Base-by-base conservation (phyloP, 2,329 filamentous ascomycete species). In the Trichoderma endophyticum region DNA sequence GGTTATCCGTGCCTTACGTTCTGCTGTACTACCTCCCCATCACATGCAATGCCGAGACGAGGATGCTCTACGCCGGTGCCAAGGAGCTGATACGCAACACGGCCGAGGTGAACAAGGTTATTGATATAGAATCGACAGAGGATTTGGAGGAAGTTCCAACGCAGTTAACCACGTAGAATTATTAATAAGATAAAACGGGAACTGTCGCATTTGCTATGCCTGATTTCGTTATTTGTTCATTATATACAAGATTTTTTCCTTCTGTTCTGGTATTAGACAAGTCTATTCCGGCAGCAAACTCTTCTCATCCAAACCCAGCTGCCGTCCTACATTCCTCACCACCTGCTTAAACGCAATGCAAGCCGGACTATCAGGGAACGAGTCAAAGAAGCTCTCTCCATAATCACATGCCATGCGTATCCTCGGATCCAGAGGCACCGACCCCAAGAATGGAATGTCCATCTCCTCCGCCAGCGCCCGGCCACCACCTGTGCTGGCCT, bases 371-470 rank as follows among this genome's bases (percentile, higher is more conserved):
- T 98, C 95, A 0, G 95, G 94, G 81, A 94, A 99, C 28, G 90
- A 91, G 78, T 98, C 95, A 78, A 98, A 93, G 82, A 97, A 99
- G 82, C 94, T 98, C 88, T 99, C 96, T 6, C 97, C 96, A 81
- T 93, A 98, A 81, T 99, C 96, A 79, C 95, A 98, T 3, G 95
- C 92, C 93, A 98, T 97, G 9, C 96, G 93, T 76, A 99, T 97
- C 74, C 95, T 86, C 4, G 96, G 95, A 78, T 99, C 96, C 67
- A 99, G 83, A 48, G 96, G 96, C 14, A 99, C 95, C 14, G 92
- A 88, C 1, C 96, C 96, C 30, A 99, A 82, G 80, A 97, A 99
- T 0, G 93, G 93, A 15, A 99, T 92, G 1, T 88, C 89, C 87
- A 95, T 94, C 81, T 98, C 95, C 80, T 92, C 86, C 2, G 96